A percentile compares a stretch with the other conserved stretches of the same genome.
These are phyloP conservation scores for Ilex asprella DNA, from an alignment of 257 asterid genomes.

Conservation along the genomic window DNA sequence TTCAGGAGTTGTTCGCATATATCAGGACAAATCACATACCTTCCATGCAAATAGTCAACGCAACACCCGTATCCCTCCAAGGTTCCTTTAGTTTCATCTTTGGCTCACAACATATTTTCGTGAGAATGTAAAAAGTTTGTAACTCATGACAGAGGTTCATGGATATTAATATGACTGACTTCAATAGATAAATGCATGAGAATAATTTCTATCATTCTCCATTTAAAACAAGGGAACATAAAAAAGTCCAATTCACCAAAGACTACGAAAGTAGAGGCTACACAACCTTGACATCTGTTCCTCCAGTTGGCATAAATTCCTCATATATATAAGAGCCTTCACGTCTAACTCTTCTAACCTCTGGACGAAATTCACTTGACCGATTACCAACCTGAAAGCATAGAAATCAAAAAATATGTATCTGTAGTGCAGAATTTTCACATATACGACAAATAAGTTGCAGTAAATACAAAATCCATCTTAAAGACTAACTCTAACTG, in stretches of 20 bases:
- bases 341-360: conserved; percentile 93
- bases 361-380: conserved; percentile 97
- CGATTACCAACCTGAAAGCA: conserved; percentile 87
- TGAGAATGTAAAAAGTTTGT: too few relatives aligned
- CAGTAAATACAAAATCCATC: background rate
- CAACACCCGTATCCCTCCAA: too few relatives aligned
- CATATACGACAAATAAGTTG: background rate
- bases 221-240: background rate
- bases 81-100: too few relatives aligned
- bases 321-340: conserved; percentile 98
- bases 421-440: background rate
- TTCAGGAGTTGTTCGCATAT: too few relatives aligned
- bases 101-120: too few relatives aligned
- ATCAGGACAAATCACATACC: too few relatives aligned
- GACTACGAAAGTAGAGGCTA: conserved; percentile 1
- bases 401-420: conserved; percentile 13
- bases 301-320: conserved; percentile 99
- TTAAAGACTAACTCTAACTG: conserved; percentile 1
- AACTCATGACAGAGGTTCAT: too few relatives aligned
- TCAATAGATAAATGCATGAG: too few relatives aligned
- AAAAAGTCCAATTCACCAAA: background rate
- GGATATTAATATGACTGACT: too few relatives aligned
- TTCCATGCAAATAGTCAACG: too few relatives aligned
- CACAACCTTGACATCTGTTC: conserved; percentile 93
- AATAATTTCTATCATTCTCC: too few relatives aligned